Conservation (phyloP, 306 rosid genomes). For the Medicago arabica region DNA sequence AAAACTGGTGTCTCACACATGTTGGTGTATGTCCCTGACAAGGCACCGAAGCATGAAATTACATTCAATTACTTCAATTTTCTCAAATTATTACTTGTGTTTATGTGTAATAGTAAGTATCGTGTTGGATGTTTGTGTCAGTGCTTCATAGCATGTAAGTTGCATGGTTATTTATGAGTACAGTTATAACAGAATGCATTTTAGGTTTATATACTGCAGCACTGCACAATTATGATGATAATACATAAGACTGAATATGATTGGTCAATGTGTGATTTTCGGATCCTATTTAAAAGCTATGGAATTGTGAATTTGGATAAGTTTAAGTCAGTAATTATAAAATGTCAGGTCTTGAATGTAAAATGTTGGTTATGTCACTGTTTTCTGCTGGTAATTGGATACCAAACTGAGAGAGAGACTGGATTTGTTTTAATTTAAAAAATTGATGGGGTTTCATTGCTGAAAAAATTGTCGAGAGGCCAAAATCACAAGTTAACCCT, state of each 20-base stretch:
- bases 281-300: not conserved
- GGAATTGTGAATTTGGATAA: not conserved
- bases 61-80: not conserved
- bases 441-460: not conserved
- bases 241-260: not conserved
- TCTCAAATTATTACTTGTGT: not conserved
- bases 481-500: not conserved
- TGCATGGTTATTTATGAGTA: too few relatives aligned
- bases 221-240: not conserved
- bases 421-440: not conserved
- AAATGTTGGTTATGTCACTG: not conserved
- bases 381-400: not conserved
- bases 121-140: too few relatives aligned
- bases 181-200: too few relatives aligned
- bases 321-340: not conserved
- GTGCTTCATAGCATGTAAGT: too few relatives aligned
- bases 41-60: not conserved
- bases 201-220: too few relatives aligned
- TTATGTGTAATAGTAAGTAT: not conserved
- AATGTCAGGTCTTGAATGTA: not conserved
- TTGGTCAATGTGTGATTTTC: not conserved
- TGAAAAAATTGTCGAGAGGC: too few relatives aligned
- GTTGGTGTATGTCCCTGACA: not conserved
- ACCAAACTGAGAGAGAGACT: not conserved
- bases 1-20: not conserved